phyloP scores from a whole-genome alignment of 495 filamentous ascomycete genomes.

The Evernia prunastri region DNA sequence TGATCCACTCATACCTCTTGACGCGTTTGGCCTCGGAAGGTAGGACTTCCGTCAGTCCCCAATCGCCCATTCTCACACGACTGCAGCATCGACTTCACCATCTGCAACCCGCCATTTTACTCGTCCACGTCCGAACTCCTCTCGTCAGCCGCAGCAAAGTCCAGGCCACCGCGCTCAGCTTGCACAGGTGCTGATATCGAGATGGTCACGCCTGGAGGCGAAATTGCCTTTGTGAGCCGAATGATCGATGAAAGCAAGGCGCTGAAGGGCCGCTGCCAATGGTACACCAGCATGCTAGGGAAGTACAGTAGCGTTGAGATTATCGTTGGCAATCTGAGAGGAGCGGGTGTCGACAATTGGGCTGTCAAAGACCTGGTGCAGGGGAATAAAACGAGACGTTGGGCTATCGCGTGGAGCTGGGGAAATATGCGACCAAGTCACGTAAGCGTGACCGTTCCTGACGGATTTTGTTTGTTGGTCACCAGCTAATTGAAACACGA shows the following conservation, averaged over 20 bases:
- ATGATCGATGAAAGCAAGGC: conserved; percentile 68
- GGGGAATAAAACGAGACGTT: conserved; percentile 72
- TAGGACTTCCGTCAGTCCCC: conserved; percentile 21
- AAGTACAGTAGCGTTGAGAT: conserved; percentile 64
- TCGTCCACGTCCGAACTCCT: conserved; percentile 61
- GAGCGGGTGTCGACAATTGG: conserved; percentile 62
- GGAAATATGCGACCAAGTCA: conserved; percentile 56
- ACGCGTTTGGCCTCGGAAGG: conserved; percentile 47
- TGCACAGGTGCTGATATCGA: conserved; percentile 80
- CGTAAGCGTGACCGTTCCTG: conserved; percentile 32
- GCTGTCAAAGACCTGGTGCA: conserved; percentile 77
- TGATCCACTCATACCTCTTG: conserved; percentile 55
- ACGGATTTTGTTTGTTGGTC: not conserved
- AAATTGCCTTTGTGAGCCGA: conserved; percentile 68
- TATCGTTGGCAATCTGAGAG: conserved; percentile 55
- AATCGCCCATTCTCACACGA: not conserved
- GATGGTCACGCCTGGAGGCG: conserved; percentile 83
- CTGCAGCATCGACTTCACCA: conserved; percentile 70
- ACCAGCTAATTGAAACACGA: not conserved
- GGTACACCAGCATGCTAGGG: conserved; percentile 92
- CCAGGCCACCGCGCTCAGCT: conserved; percentile 59
- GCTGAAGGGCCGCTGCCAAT: conserved; percentile 56
- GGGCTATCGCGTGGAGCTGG: conserved; percentile 89
- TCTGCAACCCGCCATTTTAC: conserved; percentile 97
- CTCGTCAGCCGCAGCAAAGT: conserved; percentile 57